Conservation (phyloP, 2,329 filamentous ascomycete species). For the Acephala macrosclerotiorum region DNA sequence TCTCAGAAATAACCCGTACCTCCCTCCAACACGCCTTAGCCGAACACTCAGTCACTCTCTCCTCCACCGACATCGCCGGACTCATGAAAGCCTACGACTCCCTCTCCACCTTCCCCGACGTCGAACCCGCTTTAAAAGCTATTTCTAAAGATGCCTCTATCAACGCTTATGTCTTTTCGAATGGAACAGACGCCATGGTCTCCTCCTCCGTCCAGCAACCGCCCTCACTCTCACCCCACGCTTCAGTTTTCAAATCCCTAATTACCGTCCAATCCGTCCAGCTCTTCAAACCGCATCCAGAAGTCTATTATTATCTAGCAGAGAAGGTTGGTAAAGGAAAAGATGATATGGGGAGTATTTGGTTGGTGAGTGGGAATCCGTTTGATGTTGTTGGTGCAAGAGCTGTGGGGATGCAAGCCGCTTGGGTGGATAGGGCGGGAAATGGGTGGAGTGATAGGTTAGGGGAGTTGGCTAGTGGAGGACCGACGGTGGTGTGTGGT, state of each 20-base stretch:
- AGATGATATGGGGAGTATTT: slow-evolving; percentile 58
- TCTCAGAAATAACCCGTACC: slow-evolving; percentile 67
- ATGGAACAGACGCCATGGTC: slow-evolving; percentile 71
- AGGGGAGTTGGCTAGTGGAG: slow-evolving; percentile 51
- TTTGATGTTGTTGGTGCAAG: slow-evolving; percentile 75
- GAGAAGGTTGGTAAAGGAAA: slow-evolving; percentile 41
- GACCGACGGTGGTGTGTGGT: slow-evolving; percentile 61
- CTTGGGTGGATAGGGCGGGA: slow-evolving; percentile 70
- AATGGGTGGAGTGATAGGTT: slow-evolving; percentile 71
- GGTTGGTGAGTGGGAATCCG: slow-evolving; percentile 76
- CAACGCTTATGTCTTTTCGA: slow-evolving; percentile 52
- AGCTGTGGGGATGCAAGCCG: slow-evolving; percentile 65
- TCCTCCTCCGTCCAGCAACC: slow-evolving; percentile 64
- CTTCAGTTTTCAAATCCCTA: slow-evolving; percentile 56
- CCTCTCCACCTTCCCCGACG: slow-evolving; percentile 71
- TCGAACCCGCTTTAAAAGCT: slow-evolving; percentile 57
- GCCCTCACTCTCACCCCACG: slow-evolving; percentile 58
- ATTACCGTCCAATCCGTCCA: slow-evolving; percentile 66
- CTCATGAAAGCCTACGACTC: slow-evolving; percentile 71
- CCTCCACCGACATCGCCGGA: slow-evolving; percentile 50
- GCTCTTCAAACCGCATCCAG: slow-evolving; percentile 71
- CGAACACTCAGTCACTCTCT: slow-evolving; percentile 59
- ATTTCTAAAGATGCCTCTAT: slow-evolving; percentile 42
- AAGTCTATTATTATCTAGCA: slow-evolving; percentile 61
- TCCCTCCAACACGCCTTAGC: slow-evolving; percentile 69